Conservation (phyloP, 108 stramenopile genomes). For the Skeletonema menzelii region DNA sequence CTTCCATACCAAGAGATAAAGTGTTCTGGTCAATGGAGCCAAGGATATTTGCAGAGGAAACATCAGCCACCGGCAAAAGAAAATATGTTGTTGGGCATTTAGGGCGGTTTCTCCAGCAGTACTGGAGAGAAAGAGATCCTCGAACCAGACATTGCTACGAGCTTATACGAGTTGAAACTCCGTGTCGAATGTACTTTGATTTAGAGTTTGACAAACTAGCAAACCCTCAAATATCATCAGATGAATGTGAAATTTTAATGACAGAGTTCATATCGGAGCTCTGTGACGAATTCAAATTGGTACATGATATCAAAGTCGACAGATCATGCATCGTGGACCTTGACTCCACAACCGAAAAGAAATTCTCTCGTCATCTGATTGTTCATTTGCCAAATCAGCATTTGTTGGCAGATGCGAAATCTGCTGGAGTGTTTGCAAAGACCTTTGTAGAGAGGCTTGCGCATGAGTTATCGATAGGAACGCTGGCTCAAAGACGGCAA, state of each 20-base stretch:
- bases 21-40: slow-evolving; percentile 85
- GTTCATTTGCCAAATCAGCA: slow-evolving; percentile 71
- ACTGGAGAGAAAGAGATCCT: slow-evolving; percentile 71
- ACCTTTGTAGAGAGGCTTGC: slow-evolving; percentile 62
- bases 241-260: slow-evolving; percentile 50
- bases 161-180: slow-evolving; percentile 86
- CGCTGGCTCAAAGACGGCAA: slow-evolving; percentile 26
- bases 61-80: slow-evolving; percentile 69
- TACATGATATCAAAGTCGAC: slow-evolving; percentile 37
- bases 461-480: slow-evolving; percentile 64
- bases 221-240: slow-evolving; percentile 66
- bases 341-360: slow-evolving; percentile 87
- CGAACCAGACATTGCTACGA: slow-evolving; percentile 89
- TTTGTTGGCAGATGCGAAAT: slow-evolving; percentile 66
- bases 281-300: slow-evolving; percentile 41
- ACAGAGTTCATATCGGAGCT: slow-evolving; percentile 73
- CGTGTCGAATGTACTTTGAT: slow-evolving; percentile 96
- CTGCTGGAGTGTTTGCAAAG: slow-evolving; percentile 77
- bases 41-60: slow-evolving; percentile 82
- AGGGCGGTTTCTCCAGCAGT: slow-evolving; percentile 76
- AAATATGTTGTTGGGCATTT: slow-evolving; percentile 81
- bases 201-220: slow-evolving; percentile 80
- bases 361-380: slow-evolving; percentile 93
- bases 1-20: background rate
- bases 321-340: slow-evolving; percentile 74